These are phyloP conservation scores for Zizania latifolia DNA, from an alignment of 176 grass and related monocot genomes.

Conservation along the genomic window DNA sequence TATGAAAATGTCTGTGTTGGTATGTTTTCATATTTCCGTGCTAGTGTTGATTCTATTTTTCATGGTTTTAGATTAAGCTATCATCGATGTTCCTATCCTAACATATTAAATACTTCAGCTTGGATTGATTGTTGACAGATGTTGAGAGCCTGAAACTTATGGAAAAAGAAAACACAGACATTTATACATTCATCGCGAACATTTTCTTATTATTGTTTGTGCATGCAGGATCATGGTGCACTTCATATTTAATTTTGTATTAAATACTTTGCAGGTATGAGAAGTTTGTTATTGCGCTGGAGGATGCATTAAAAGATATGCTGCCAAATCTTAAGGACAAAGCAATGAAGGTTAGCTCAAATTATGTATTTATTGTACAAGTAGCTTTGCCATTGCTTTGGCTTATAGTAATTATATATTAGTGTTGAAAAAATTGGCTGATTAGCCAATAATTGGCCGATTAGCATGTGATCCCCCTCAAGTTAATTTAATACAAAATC, in stretches of 20 bases:
- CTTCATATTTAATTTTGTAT: conserved; percentile 3
- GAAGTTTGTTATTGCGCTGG: conserved; percentile 83
- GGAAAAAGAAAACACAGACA: background rate
- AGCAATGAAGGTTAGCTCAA: conserved; percentile 77
- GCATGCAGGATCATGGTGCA: background rate
- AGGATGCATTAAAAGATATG: conserved; percentile 95
- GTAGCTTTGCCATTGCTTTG: background rate
- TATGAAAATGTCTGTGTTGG: conserved; percentile 4
- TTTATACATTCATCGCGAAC: background rate
- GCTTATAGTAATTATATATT: background rate
- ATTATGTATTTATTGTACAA: conserved; percentile 27
- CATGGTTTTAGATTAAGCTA: conserved; percentile 11
- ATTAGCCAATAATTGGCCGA: no score
- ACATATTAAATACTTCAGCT: background rate
- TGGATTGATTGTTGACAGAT: conserved; percentile 1
- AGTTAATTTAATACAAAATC: no score
- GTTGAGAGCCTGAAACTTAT: background rate
- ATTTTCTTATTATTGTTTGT: conserved; percentile 15
- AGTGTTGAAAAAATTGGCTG: no score
- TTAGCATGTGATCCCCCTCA: no score
- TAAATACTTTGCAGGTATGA: conserved; percentile 65
- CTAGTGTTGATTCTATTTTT: background rate
- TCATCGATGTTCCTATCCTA: conserved; percentile 6
- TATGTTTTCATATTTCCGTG: background rate
- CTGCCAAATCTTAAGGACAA: conserved; percentile 93